Percentiles rank a stretch among this genome's conserved stretches.
Evolutionary conservation across 2,329 filamentous ascomycete species (phyloP).

Genomic region (Cytospora chrysosperma): DNA sequence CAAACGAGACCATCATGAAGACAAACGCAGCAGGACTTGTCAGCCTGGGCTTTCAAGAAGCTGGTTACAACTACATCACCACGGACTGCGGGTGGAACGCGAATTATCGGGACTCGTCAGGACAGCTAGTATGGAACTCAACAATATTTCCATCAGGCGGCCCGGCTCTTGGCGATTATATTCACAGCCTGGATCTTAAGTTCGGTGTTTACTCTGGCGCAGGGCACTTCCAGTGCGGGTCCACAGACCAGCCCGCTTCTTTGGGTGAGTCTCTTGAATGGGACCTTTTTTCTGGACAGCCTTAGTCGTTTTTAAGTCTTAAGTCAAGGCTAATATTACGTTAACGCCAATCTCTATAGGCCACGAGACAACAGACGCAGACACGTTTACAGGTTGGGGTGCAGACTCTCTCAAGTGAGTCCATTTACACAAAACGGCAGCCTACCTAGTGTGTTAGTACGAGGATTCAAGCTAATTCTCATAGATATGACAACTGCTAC

Average conservation of each 20-base stretch:
- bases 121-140: slow-evolving; percentile 49
- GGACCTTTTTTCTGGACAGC: background rate
- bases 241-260: slow-evolving; percentile 42
- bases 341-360: slow-evolving; percentile 30
- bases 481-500: slow-evolving; percentile 50
- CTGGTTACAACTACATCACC: slow-evolving; percentile 57
- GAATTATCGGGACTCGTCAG: slow-evolving; percentile 40
- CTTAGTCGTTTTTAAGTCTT: background rate
- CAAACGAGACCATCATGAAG: slow-evolving; percentile 48
- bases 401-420: slow-evolving; percentile 53
- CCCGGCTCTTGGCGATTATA: slow-evolving; percentile 47
- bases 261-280: slow-evolving; percentile 35
- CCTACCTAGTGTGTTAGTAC: too few species aligned
- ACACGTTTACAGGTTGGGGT: slow-evolving; percentile 43
- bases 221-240: slow-evolving; percentile 45
- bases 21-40: slow-evolving; percentile 54
- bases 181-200: slow-evolving; percentile 47
- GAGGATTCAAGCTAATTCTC: background rate
- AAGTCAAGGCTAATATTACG: background rate
- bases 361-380: slow-evolving; percentile 42
- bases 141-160: slow-evolving; percentile 51
- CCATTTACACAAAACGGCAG: too few species aligned
- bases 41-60: slow-evolving; percentile 47
- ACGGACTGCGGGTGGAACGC: slow-evolving; percentile 59
- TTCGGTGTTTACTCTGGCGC: slow-evolving; percentile 57